Evolutionary conservation across 129 eudicot genomes (phyloP), one percentile per base, ranked within the genome.

Genomic region (Apium graveolens): DNA sequence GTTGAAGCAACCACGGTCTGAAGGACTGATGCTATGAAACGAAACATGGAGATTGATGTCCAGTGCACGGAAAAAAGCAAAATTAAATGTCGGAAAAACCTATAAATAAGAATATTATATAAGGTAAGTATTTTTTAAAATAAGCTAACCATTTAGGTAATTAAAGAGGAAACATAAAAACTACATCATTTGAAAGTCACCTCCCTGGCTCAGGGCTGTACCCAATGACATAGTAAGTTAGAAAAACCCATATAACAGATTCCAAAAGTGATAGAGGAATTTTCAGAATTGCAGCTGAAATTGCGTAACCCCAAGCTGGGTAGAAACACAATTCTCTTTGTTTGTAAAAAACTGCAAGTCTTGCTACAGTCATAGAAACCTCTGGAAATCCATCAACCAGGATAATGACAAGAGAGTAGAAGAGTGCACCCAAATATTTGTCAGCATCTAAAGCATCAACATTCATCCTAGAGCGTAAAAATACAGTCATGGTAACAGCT

Each of bases 251-350:
- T 2, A 88, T 41, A 6, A 81, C 26, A 60, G 92, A 75, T 31
- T 70, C 82, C 62, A 85, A 63, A 51, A 88, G 43, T 1, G 92
- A 85, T 18, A 85, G 43, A 76, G 92, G 92, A 44, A 88, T 74
- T 60, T 83, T 86, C 43, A 85, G 74, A 73, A 88, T 73, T 31
- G 87, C 76, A 63, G 92, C 84, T 32, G 92, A 87, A 41, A 88
- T 76, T 74, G 92, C 86, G 71, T 86, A 88, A 43, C 87, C 85
- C 91, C 91, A 88, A 27, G 91, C 89, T 11, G 91, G 91, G 63
- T 83, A 85, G 75, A 86, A 88, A 76, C 75, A 73, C 62, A 85
- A 62, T 73, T 85, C 89, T 73, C 89, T 81, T 57, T 88, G 89
- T 65, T 85, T 88, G 80, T 81, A 88, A 79, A 88, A 88, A 65